Evolutionary conservation across 2,329 filamentous ascomycete species (phyloP), one percentile per base, ranked within the genome.

Genomic region (Volutella citrinella): DNA sequence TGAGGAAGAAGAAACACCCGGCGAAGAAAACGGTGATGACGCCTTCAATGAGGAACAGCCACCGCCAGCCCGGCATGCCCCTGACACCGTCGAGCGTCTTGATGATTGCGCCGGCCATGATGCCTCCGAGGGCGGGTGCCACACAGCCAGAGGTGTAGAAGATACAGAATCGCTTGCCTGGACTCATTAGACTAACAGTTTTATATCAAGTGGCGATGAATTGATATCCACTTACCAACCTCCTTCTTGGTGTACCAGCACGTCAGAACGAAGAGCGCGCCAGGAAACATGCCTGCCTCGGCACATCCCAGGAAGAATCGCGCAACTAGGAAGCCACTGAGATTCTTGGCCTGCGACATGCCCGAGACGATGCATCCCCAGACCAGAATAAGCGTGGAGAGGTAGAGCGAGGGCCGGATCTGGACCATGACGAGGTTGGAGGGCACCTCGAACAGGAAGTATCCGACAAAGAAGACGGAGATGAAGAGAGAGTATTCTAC

Each of bases 71-170:
- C 12, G 40, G 38, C 19, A 51, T 43, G 7, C 49, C 43, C 22
- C 30, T 32, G 6, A 52, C 55, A 14, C 59, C 58, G 10, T 56
- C 51, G 4, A 52, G 51, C 11, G 55, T 51, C 3, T 59, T 57
- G 14, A 59, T 56, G 19, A 67, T 60, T 26, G 64, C 62, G n/a
- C 66, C 66, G 5, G 60, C 59, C 32, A 64, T 60, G 13, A 74
- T 59, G 19, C 70, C 48, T 4, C 52, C 52, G 1, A 55, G 63
- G 4, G 61, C 60, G 18, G 68, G 63, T 3, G 72, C 73, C 1
- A 78, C 48, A 12, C 77, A 69, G 1, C 73, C 70, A 2, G 72
- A 73, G 3, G 70, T 74, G 45, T 74, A 75, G 50, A 73, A 78
- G 11, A 77, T 60, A 17, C 68, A 70, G 42, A 78, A 76, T 3